Base-by-base conservation (phyloP, 257 asterid genomes). In the Lavandula angustifolia region DNA sequence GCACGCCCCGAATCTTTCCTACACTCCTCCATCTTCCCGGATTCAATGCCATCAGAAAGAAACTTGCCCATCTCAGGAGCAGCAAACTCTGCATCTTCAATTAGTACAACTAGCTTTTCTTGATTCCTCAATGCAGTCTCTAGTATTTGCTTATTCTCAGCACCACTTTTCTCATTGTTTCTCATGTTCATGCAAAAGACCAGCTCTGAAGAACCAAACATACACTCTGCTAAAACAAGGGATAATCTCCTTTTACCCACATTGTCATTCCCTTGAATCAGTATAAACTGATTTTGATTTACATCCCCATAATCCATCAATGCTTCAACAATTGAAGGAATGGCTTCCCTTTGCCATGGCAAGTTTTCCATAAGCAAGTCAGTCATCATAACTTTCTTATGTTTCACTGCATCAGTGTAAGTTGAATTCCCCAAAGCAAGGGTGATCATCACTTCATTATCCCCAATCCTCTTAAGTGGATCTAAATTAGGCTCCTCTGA, bases 391-490 rank as follows among this genome's bases (percentile, higher is more conserved):
- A 4, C 37, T 35, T 65, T 76, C 16, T 54, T 53, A 4, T 22
- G 51, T 3, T 18, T 55, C 6, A 5, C 38, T 22, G 41, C 54
- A 47, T 80, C 81, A 16, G 73, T 33, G 17, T 69, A 63, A 42
- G 58, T 41, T 31, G 86, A 82, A 68, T 71, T 86, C 58, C 96
- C 95, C 9, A 89, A 82, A 6, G 94, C 92, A n/a, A 89, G 83
- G 0, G 88, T 85, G 69, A 81, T 87, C 57, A 76, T 81, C 9
- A 68, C 79, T 60, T 89, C 92, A 78, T 82, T 85, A 13, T 75
- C 92, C 53, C 85, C 95, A 34, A 70, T 55, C 62, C 54, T 62
- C 58, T 81, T 87, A 11, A 86, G 95, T 3, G 84, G 70, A 64
- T 89, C 87, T 73, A 81, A 72, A 54, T 78, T 84, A 27, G 85